Percentiles rank a stretch among this genome's conserved stretches.
Evolutionary conservation across 2,329 filamentous ascomycete species (phyloP).

Genomic region (Trichoderma citrinoviride): DNA sequence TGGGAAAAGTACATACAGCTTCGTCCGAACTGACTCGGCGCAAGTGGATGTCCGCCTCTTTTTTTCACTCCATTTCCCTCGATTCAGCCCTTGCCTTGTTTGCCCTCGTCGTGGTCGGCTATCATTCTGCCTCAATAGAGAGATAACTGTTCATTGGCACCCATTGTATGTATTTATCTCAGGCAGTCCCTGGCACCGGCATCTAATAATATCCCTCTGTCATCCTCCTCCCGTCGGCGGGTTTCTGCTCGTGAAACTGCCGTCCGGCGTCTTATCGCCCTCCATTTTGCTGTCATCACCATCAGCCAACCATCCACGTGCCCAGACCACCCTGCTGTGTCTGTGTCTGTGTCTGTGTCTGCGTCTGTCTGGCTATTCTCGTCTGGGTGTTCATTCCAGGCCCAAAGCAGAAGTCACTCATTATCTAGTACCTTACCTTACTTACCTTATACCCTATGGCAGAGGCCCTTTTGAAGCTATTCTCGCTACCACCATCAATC

Average conservation of each 20-base stretch:
- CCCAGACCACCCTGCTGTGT: constrained; percentile 11
- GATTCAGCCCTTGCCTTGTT: no score
- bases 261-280: background rate
- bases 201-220: background rate
- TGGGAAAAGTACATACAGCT: no score
- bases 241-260: background rate
- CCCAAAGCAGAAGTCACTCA: background rate
- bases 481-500: background rate
- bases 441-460: no score
- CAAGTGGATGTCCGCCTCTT: no score
- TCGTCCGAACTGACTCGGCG: no score
- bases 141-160: no score
- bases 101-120: no score
- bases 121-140: no score
- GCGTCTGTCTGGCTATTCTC: background rate
- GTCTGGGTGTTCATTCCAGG: background rate
- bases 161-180: background rate
- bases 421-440: no score
- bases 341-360: background rate
- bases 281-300: constrained; percentile 4
- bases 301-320: constrained; percentile 13
- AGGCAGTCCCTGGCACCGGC: background rate
- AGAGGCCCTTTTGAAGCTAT: background rate
- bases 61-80: no score
- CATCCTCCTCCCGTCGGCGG: background rate